Conservation (phyloP, 1,284 basidiomycete species). For the Sporisorium iseilematis-ciliati region DNA sequence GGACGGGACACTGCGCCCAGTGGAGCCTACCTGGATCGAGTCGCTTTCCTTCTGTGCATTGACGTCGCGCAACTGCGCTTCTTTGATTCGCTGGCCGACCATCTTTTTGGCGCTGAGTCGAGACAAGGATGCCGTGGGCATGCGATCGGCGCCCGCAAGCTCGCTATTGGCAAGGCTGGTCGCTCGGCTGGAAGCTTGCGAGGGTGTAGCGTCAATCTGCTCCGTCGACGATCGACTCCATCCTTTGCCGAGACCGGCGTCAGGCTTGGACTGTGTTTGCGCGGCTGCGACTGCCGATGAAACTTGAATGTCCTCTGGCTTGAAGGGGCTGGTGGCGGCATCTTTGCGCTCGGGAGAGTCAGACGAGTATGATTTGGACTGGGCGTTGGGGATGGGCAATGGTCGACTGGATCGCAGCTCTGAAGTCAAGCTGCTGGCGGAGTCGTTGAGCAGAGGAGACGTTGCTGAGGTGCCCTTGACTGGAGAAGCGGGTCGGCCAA, state of each 20-base stretch:
- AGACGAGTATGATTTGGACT: slow-evolving; percentile 19
- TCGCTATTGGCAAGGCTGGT: slow-evolving; percentile 29
- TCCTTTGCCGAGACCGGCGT: slow-evolving; percentile 25
- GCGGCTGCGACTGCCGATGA: slow-evolving; percentile 17
- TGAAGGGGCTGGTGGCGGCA: slow-evolving; percentile 54
- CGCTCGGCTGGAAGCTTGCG: slow-evolving; percentile 21
- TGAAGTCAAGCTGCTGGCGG: slow-evolving; percentile 1
- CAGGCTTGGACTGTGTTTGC: slow-evolving; percentile 17
- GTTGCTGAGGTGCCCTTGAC: slow-evolving; percentile 19
- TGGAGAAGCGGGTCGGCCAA: slow-evolving; percentile 39
- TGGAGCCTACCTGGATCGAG: slow-evolving; percentile 22
- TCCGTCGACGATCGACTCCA: slow-evolving; percentile 24
- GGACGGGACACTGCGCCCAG: slow-evolving; percentile 37
- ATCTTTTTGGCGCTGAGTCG: slow-evolving; percentile 59
- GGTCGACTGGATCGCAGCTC: slow-evolving; percentile 28
- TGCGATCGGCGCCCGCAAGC: slow-evolving; percentile 32
- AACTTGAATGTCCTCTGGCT: slow-evolving; percentile 35
- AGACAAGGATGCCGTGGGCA: slow-evolving; percentile 56
- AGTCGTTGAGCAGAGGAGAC: slow-evolving; percentile 8
- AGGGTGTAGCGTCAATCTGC: slow-evolving; percentile 15
- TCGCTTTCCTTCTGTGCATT: slow-evolving; percentile 39
- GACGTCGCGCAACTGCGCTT: slow-evolving; percentile 58
- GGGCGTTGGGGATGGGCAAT: slow-evolving; percentile 33
- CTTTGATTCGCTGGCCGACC: slow-evolving; percentile 62
- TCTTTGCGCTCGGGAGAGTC: slow-evolving; percentile 41